phyloP scores from a whole-genome alignment of 225 moss, liverwort and hornwort genomes.

The Climacium dendroides region DNA sequence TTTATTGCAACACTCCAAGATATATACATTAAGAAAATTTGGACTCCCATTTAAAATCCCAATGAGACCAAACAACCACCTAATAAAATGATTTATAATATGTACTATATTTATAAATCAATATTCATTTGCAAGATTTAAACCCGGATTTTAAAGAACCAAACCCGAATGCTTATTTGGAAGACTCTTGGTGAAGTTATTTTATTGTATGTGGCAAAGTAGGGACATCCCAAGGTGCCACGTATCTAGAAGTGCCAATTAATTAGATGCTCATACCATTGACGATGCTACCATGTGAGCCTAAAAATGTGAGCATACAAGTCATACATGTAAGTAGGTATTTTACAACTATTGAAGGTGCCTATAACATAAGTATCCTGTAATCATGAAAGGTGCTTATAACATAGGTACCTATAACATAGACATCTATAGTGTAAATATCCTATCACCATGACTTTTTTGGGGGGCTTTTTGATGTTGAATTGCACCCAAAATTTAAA shows the following conservation, averaged over 20 bases:
- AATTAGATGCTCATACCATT: neutral
- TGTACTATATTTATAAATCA: neutral
- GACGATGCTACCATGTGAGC: too few relatives aligned
- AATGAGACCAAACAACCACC: accelerated
- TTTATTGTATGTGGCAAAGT: neutral
- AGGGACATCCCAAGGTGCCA: accelerated
- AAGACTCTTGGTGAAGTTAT: neutral
- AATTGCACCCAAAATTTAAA: too few relatives aligned
- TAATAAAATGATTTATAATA: neutral
- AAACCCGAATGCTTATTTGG: neutral
- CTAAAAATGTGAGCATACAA: too few relatives aligned
- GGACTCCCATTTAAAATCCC: neutral
- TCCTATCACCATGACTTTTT: too few relatives aligned
- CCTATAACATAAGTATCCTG: too few relatives aligned
- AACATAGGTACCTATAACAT: too few relatives aligned
- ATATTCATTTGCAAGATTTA: neutral
- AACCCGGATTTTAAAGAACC: accelerated
- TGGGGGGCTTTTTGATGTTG: too few relatives aligned
- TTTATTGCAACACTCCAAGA: neutral
- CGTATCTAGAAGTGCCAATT: accelerated
- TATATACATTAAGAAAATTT: neutral
- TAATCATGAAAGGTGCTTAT: too few relatives aligned
- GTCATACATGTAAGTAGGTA: too few relatives aligned
- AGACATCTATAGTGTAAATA: too few relatives aligned
- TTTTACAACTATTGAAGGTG: too few relatives aligned